Evolutionary conservation across 1,284 basidiomycete species (phyloP), one percentile per base, ranked within the genome.

Genomic region (Testicularia cyperi): DNA sequence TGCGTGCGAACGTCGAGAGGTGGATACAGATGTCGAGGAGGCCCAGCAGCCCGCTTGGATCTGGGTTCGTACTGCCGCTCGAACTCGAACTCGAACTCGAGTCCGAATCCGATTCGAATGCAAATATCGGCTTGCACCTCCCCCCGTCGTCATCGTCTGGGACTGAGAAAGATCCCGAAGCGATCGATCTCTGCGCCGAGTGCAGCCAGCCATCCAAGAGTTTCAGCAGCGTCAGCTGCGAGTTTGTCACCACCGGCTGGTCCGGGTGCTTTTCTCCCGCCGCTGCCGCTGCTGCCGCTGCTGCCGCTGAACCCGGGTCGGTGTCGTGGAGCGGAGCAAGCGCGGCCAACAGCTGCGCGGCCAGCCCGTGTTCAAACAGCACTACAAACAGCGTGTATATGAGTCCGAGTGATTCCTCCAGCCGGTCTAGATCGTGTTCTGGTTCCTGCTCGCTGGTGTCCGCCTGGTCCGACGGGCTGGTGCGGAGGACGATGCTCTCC

Each of bases 151-250:
- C n/a, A n/a, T n/a, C n/a, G n/a, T n/a, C n/a, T n/a, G n/a, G n/a
- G n/a, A n/a, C n/a, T n/a, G n/a, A n/a, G n/a, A n/a, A n/a, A n/a
- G n/a, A n/a, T n/a, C n/a, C n/a, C n/a, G n/a, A n/a, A n/a, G n/a
- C n/a, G n/a, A n/a, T n/a, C n/a, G n/a, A n/a, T n/a, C n/a, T 41
- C 18, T 60, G 56, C 22, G 26, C 21, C 1, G 33, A 26, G 29
- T 68, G 63, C 7, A 68, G 42, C 49, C 60, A 65, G 34, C 43
- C 40, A 28, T 68, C 66, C 15, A 66, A 44, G 7, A 64, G 38
- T 26, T 65, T 65, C n/a, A 68, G 46, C 22, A 66, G 32, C 2
- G 52, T 60, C 10, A 65, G 31, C 29, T 68, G 66, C 10, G 58
- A 48, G 34, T 34, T 54, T 6, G 47, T 45, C 29, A 66, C 28